Conservation (phyloP, 768 basidiomycete genomes). For the Lactifluus volemus region DNA sequence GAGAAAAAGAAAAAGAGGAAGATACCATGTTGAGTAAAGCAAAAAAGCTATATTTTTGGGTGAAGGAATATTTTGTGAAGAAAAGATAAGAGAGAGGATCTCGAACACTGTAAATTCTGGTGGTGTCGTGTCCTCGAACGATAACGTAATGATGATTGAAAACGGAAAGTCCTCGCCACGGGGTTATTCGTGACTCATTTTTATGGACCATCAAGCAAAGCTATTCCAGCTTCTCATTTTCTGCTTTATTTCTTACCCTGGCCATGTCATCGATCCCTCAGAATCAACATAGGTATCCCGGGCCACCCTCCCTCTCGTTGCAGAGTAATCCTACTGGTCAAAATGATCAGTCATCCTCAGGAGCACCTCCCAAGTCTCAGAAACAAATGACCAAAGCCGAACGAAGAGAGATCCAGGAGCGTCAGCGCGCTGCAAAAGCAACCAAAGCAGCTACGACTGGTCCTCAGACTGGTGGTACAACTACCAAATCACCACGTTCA, state of each 20-base stretch:
- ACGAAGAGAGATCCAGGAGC: slow-evolving; percentile 21
- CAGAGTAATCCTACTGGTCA: slow-evolving; percentile 1
- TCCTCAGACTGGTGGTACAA: background rate
- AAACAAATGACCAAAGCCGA: slow-evolving; percentile 31
- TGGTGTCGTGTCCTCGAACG: background rate
- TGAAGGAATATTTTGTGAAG: background rate
- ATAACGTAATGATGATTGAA: background rate
- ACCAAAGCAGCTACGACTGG: background rate
- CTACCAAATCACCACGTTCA: slow-evolving; percentile 4
- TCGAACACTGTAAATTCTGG: no score
- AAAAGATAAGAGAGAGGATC: background rate
- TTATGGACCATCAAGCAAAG: background rate
- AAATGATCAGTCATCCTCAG: background rate
- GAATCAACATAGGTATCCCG: background rate
- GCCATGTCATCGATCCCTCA: background rate
- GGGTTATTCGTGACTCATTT: background rate
- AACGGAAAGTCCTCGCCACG: background rate
- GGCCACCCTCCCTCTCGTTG: background rate
- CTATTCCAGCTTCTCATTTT: background rate
- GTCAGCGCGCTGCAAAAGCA: slow-evolving; percentile 20
- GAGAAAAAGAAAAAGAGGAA: background rate
- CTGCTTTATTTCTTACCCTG: background rate
- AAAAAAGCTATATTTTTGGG: background rate
- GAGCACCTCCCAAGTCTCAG: slow-evolving; percentile 16
- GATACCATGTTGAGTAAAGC: slow-evolving; percentile 2